Conservation (phyloP, 2,329 filamentous ascomycete species). For the Ploettnerulaceae sp. region DNA sequence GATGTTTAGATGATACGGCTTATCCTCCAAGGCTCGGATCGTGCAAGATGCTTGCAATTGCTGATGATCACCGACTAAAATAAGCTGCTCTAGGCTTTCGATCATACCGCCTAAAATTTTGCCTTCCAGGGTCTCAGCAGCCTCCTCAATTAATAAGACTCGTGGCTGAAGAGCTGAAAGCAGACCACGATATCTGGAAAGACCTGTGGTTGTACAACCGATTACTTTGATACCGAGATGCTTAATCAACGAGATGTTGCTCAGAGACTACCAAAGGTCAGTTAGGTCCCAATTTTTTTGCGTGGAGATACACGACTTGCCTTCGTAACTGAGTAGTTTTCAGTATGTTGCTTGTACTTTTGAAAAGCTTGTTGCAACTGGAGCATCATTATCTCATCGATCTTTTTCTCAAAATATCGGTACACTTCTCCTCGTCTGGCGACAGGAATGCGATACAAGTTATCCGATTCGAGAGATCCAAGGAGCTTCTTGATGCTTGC, state of each 20-base stretch:
- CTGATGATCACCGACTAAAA: slow-evolving; percentile 65
- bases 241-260: slow-evolving; percentile 45
- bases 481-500: slow-evolving; percentile 22
- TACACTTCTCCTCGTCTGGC: slow-evolving; percentile 30
- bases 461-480: slow-evolving; percentile 6
- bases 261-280: slow-evolving; percentile 20
- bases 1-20: slow-evolving; percentile 56
- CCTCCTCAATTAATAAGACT: slow-evolving; percentile 64
- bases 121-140: slow-evolving; percentile 53
- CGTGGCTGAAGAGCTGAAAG: slow-evolving; percentile 56
- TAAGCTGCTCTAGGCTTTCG: slow-evolving; percentile 57
- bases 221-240: slow-evolving; percentile 48
- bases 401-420: slow-evolving; percentile 27
- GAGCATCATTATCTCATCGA: slow-evolving; percentile 21
- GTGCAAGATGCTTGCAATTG: slow-evolving; percentile 60
- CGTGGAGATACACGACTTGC: slow-evolving; percentile 9
- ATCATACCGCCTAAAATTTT: slow-evolving; percentile 56
- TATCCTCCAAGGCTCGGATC: slow-evolving; percentile 47
- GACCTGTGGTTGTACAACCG: slow-evolving; percentile 56
- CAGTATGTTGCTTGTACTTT: slow-evolving; percentile 22
- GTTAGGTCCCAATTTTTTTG: background rate
- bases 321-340: slow-evolving; percentile 22
- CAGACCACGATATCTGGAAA: slow-evolving; percentile 63
- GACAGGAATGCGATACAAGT: slow-evolving; percentile 29
- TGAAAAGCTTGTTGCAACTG: slow-evolving; percentile 17